Evolutionary conservation across 148 eudicot species (phyloP), one percentile per base, ranked within the genome.

Genomic region (Pharnaceum exiguum): DNA sequence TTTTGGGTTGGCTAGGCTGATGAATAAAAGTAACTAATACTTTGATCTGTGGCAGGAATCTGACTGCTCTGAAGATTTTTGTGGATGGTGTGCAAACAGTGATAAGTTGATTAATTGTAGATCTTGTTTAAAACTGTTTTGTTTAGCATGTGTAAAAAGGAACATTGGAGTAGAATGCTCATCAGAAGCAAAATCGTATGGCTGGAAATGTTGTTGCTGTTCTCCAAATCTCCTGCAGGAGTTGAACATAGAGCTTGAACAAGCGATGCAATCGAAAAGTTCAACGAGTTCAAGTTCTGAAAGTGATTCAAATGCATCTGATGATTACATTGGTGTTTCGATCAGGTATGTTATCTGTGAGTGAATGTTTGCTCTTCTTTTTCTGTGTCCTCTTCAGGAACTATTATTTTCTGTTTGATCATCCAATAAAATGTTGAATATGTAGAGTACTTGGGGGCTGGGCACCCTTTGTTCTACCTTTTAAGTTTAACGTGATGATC

Each of bases 131-230:
- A 56, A 40, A 18, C 57, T 74, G 12, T 84, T 88, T 36, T 88
- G 96, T 70, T 35, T 30, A 0, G 46, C 71, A 23, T 88, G 96
- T 62, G 71, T 84, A 69, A 67, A 70, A 70, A 84, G 79, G 67
- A 84, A 88, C 59, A 53, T 88, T 56, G 86, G 86, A 37, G 77
- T 79, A 60, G 83, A 71, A 49, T 74, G 66, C 57, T 62, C 73
- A 63, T 55, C 67, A 46, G 66, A 78, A 60, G 68, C 60, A 31
- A 55, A 73, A 37, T 54, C 59, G 25, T 54, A 50, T 44, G 87
- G 82, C 51, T 88, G 96, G 96, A 46, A 71, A 65, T 88, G 96
- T 38, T 88, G 89, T 63, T 75, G 75, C 58, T 88, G 96, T 68
- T 64, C 75, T 25, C 89, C 96, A 36, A 68, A 71, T 72, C 71